Conservation (phyloP, 176 grass and related monocot species). For the Zoysia pacifica region DNA sequence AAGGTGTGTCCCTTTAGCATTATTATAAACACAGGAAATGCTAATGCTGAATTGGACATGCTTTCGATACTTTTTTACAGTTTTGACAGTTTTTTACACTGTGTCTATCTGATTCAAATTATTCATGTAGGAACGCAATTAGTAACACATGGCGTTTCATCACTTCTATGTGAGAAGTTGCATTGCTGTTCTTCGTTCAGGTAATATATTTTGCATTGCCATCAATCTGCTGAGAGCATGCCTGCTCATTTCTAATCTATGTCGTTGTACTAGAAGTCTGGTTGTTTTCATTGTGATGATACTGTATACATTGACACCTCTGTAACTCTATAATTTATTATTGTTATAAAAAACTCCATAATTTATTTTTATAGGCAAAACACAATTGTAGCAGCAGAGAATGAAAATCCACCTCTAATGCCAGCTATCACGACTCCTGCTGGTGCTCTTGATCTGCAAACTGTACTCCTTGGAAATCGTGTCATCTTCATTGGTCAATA, state of each 20-base stretch:
- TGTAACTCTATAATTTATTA: conserved; percentile 29
- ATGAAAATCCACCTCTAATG: conserved; percentile 89
- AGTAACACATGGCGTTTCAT: conserved; percentile 28
- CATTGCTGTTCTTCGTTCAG: conserved; percentile 28
- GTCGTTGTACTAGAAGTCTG: conserved; percentile 7
- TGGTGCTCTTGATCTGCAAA: conserved; percentile 75
- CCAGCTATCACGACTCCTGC: conserved; percentile 71
- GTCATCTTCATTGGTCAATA: conserved; percentile 92
- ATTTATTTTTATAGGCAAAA: conserved; percentile 40
- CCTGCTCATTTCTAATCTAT: conserved; percentile 19
- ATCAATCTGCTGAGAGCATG: not conserved
- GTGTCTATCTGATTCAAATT: conserved; percentile 33
- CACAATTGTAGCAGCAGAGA: conserved; percentile 55
- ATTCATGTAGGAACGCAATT: conserved; percentile 41
- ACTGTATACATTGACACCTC: not conserved
- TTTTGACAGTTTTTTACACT: conserved; percentile 11
- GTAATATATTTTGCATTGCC: conserved; percentile 37
- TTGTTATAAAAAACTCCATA: conserved; percentile 7
- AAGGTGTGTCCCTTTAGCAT: conserved; percentile 2
- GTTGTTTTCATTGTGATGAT: conserved; percentile 19
- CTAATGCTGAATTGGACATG: not conserved
- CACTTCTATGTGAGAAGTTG: conserved; percentile 29
- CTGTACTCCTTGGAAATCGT: conserved; percentile 77
- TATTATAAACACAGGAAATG: not conserved
- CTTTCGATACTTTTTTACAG: conserved; percentile 8